Evolutionary conservation across 345 rosid genomes (phyloP), one percentile per base, ranked within the genome.

Genomic region (Melaleuca quinquenervia): DNA sequence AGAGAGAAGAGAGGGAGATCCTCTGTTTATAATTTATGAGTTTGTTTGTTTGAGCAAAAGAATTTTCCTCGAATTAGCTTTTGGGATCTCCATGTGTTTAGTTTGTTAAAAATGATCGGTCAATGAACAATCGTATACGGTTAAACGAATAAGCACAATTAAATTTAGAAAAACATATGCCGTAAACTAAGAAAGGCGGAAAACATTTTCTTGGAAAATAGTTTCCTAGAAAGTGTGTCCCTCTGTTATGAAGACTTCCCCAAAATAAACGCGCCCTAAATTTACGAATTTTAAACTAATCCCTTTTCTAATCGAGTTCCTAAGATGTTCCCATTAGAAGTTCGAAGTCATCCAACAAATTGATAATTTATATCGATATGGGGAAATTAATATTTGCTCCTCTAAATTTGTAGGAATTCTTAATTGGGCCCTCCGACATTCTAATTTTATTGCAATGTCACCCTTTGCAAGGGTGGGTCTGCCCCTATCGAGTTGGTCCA

Each of bases 31-130:
- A 32, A 8, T 70, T 2, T 70, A 4, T 8, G 45, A 20, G 13
- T 36, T 3, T 4, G 0, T 70, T 32, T 56, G n/a, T 10, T 64
- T 16, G 70, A 26, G 64, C 11, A 10, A 64, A 41, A 64, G 6
- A 32, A 64, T 7, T 32, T 70, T 32, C 20, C 3, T 11, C 0
- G 45, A 70, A 32, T 70, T 70, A 70, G 2, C 36, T 8, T 32
- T 29, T 1, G 4, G 1, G 13, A 18, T 3, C 18, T 70, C 32
- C 1, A 8, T 6, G 0, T 36, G 15, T 0, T 8, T 32, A 2
- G 3, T 64, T 64, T 64, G 10, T 6, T 70, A 8, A 16, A 4
- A 54, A 8, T 54, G 78, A 32, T 32, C 1, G 5, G 21, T 32
- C 45, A 64, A 32, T 1, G 9, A 1, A 70, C 16, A 70, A 70